Base-by-base conservation (phyloP, 1,139 yeast species). In the Hemisphaericaspora xylofermentans region DNA sequence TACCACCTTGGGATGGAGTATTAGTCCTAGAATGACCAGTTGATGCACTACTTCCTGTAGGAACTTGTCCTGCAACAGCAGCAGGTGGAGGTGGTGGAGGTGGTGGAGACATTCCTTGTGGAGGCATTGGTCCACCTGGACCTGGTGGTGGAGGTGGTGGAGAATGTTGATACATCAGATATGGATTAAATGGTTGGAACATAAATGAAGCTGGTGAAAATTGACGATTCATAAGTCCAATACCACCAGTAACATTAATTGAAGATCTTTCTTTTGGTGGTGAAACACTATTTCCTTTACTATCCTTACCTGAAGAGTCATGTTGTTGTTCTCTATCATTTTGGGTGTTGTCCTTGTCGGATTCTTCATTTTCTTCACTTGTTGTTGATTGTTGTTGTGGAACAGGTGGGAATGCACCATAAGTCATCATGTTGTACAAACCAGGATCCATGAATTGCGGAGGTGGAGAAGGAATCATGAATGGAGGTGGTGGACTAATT, bases 151-250 rank as follows among this genome's bases (percentile, higher is more conserved):
- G 34, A 9, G 66, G 63, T 3, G 73, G 59, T 17, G 61, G 59
- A 18, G 61, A 49, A 17, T 57, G 68, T 33, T 60, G 69, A 47
- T 70, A 72, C 61, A 73, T 58, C 6, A 68, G 63, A 50, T 76
- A 77, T 2, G 81, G 80, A 47, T 60, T 64, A 49, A 76, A 78
- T 0, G 78, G 74, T 25, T 74, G 76, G 53, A 76, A 71, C 68
- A 76, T 65, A 48, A 71, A 76, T 2, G 58, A 49, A 21, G 68
- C 54, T 1, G 66, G 56, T 5, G 61, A 61, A 21, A 54, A 48
- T 37, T 56, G 66, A 19, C 72, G 61, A 44, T 64, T 68, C 60
- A 66, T 61, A 49, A 71, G 56, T 2, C 77, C 77, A 43, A 71
- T 66, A 1, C 75, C 75, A 7, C 38, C 38, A n/a, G 44, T 16